A percentile compares a stretch with the other conserved stretches of the same genome.
phyloP scores from a whole-genome alignment of 2,329 filamentous ascomycete genomes.

The Sarocladium oryzae region DNA sequence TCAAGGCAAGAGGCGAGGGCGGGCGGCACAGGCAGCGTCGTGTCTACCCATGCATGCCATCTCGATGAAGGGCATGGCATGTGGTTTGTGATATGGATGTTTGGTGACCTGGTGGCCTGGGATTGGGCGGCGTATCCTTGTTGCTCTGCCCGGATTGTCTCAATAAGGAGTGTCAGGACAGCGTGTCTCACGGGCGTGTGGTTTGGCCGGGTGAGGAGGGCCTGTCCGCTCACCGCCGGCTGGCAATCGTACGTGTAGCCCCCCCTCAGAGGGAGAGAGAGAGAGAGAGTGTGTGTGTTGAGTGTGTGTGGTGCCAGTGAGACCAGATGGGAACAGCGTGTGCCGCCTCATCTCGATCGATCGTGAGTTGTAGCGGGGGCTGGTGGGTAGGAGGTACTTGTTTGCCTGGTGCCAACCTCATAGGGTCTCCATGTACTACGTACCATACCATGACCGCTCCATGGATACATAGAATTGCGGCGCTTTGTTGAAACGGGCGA shows the following conservation, averaged over 20 bases:
- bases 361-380: neutral
- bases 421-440: neutral
- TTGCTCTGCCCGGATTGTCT: neutral
- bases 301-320: neutral
- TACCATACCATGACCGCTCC: too few relatives aligned
- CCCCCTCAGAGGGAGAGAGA: too few relatives aligned
- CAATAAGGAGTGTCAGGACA: neutral
- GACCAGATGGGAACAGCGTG: neutral
- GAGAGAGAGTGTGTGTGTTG: too few relatives aligned
- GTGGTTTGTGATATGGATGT: too few relatives aligned
- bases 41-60: too few relatives aligned
- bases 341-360: constrained; percentile 8
- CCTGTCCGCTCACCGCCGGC: too few relatives aligned
- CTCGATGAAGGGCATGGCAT: neutral
- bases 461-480: neutral
- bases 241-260: too few relatives aligned
- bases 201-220: too few relatives aligned
- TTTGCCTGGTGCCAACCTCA: neutral
- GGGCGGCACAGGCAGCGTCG: too few relatives aligned
- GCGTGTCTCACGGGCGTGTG: neutral
- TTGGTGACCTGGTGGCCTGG: too few relatives aligned
- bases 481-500: constrained; percentile 4
- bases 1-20: too few relatives aligned
- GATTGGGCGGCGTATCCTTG: too few relatives aligned
- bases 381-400: neutral